Percentiles rank a stretch among this genome's conserved stretches.
These are phyloP conservation scores for Nepenthes alata DNA, from an alignment of 179 eudicot species.

Conservation along the genomic window DNA sequence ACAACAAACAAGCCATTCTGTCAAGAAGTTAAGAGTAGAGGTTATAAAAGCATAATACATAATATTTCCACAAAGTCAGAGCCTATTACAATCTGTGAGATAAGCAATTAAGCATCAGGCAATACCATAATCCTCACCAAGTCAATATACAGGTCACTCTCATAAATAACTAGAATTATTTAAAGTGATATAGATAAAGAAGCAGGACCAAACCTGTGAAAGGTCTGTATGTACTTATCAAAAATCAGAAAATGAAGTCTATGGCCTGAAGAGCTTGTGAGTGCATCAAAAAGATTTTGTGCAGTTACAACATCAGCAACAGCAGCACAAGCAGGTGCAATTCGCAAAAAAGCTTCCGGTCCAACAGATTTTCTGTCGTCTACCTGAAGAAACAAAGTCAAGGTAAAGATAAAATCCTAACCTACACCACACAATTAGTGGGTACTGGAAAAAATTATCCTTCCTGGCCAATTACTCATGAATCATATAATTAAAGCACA, in stretches of 20 bases:
- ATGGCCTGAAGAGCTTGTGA: constrained; percentile 51
- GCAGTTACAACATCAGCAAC: constrained; percentile 64
- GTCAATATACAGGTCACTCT: too few relatives aligned
- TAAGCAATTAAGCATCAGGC: too few relatives aligned
- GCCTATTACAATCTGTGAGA: too few relatives aligned
- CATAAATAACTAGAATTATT: not conserved
- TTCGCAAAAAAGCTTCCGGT: constrained; percentile 65
- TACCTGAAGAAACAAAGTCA: constrained; percentile 26
- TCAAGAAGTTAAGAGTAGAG: too few relatives aligned
- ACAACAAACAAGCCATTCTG: too few relatives aligned
- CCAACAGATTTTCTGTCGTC: constrained; percentile 74
- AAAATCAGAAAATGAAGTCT: constrained; percentile 76
- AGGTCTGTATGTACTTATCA: constrained; percentile 69
- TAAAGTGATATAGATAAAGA: not conserved
- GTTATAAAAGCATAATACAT: too few relatives aligned
- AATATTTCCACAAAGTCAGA: too few relatives aligned
- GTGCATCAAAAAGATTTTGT: constrained; percentile 73
- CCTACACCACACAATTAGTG: not conserved
- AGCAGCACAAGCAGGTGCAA: constrained; percentile 66
- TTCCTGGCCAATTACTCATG: not conserved
- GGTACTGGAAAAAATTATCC: not conserved
- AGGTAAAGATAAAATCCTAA: not conserved
- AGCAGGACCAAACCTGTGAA: constrained; percentile 45
- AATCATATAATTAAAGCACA: constrained; percentile 2
- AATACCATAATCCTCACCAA: too few relatives aligned